These are phyloP conservation scores for Wallacemonas sp. DNA, from an alignment of 208 protist species.

Conservation along the genomic window DNA sequence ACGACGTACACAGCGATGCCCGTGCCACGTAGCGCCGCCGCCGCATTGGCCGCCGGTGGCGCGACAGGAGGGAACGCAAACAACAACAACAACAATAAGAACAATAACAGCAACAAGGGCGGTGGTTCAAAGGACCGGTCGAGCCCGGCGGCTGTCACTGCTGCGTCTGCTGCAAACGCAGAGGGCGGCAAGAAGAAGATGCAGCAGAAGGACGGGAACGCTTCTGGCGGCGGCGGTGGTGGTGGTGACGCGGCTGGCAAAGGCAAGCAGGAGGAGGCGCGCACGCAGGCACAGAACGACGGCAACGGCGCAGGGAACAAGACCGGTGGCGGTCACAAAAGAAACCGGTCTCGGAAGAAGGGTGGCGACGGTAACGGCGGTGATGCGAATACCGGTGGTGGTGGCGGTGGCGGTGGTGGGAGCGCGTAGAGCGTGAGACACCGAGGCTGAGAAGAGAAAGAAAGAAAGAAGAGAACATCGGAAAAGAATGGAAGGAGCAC, in stretches of 20 bases:
- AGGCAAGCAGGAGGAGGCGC: not conserved
- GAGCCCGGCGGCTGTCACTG: not conserved
- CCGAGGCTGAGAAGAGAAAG: conserved; percentile 5
- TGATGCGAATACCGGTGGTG: conserved; percentile 9
- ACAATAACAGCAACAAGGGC: conserved; percentile 13
- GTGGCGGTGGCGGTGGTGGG: too few relatives aligned
- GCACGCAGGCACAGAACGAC: not conserved
- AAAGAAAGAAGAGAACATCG: not conserved
- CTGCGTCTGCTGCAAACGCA: conserved; percentile 2
- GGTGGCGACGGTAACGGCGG: conserved; percentile 9
- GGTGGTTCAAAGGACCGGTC: conserved; percentile 1
- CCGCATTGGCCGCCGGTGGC: not conserved
- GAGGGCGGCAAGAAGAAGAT: conserved; percentile 12
- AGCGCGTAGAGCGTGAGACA: conserved; percentile 3
- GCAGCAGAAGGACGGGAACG: conserved; percentile 19
- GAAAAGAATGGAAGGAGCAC: not conserved
- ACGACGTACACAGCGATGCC: too few relatives aligned
- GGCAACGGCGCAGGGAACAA: conserved; percentile 16
- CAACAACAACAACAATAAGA: conserved; percentile 3
- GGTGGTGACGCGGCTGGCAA: not conserved
- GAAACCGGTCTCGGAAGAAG: conserved; percentile 1
- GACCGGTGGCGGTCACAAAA: conserved; percentile 8
- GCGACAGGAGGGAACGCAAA: not conserved
- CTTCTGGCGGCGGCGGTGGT: too few relatives aligned
- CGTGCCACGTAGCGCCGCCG: not conserved